Evolutionary conservation across 345 rosid genomes (phyloP).

Genomic region (Acer campestre): DNA sequence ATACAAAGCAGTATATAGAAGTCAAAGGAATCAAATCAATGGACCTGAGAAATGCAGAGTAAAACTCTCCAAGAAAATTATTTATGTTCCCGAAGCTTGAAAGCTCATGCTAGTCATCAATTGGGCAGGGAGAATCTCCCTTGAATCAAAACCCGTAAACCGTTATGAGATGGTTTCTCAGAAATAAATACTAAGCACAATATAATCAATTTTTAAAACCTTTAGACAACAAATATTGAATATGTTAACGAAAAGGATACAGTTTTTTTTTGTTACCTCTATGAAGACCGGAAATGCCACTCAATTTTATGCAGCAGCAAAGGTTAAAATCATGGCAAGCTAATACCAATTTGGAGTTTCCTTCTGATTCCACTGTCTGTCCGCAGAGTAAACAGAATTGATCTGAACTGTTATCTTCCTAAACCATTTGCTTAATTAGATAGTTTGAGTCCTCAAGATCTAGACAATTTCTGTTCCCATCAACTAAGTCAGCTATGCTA

Average conservation of each 20-base stretch:
- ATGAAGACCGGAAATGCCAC: neutral
- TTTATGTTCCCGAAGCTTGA: neutral
- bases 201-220: neutral
- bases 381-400: neutral
- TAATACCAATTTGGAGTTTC: neutral
- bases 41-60: too few relatives aligned
- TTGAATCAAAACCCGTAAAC: neutral
- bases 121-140: neutral
- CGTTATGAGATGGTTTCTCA: neutral
- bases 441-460: neutral
- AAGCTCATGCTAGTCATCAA: neutral
- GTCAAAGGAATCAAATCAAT: too few relatives aligned
- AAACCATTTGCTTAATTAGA: constrained; percentile 9
- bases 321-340: too few relatives aligned
- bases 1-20: too few relatives aligned
- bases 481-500: constrained; percentile 6
- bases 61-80: too few relatives aligned
- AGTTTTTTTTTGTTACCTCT: neutral
- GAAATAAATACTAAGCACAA: neutral
- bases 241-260: neutral
- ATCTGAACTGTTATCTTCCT: neutral
- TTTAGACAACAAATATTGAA: neutral
- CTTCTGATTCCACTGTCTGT: neutral
- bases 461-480: neutral
- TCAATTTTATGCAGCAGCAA: too few relatives aligned